Conservation (phyloP, 2,329 filamentous ascomycete genomes). For the Exophiala aquamarina region DNA sequence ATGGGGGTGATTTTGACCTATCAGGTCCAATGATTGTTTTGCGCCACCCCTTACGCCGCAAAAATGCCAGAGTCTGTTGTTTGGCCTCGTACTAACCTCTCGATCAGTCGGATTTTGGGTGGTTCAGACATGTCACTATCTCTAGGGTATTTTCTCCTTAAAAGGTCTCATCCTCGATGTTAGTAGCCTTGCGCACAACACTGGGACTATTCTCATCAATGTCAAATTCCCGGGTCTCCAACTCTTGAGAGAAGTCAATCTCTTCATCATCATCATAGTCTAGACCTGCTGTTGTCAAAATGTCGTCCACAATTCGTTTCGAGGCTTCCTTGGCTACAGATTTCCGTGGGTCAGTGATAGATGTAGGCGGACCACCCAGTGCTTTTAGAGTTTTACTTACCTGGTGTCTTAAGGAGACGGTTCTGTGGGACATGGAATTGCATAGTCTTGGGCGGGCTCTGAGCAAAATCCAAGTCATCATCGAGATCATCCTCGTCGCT, state of each 20-base stretch:
- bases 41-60: too few species aligned
- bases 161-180: slow-evolving; percentile 49
- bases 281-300: slow-evolving; percentile 45
- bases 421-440: slow-evolving; percentile 53
- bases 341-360: background rate
- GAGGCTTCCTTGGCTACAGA: slow-evolving; percentile 50
- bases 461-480: slow-evolving; percentile 58
- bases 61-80: too few species aligned
- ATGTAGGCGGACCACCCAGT: background rate
- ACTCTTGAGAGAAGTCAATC: slow-evolving; percentile 30
- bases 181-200: slow-evolving; percentile 41
- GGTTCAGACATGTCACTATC: background rate
- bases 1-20: too few species aligned
- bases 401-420: slow-evolving; percentile 49
- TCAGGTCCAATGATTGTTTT: too few species aligned
- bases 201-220: slow-evolving; percentile 45
- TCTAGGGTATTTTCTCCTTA: slow-evolving; percentile 22
- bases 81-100: too few species aligned
- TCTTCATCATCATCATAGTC: slow-evolving; percentile 34
- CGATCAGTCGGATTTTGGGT: too few species aligned
- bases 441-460: slow-evolving; percentile 82
- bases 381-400: slow-evolving; percentile 30
- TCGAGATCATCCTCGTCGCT: slow-evolving; percentile 66
- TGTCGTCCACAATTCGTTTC: slow-evolving; percentile 49
- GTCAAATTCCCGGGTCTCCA: slow-evolving; percentile 30